Evolutionary conservation across 192 early-diverging fungal genomes (phyloP), one percentile per base, ranked within the genome.

Genomic region (Mycoemilia scoparia): DNA sequence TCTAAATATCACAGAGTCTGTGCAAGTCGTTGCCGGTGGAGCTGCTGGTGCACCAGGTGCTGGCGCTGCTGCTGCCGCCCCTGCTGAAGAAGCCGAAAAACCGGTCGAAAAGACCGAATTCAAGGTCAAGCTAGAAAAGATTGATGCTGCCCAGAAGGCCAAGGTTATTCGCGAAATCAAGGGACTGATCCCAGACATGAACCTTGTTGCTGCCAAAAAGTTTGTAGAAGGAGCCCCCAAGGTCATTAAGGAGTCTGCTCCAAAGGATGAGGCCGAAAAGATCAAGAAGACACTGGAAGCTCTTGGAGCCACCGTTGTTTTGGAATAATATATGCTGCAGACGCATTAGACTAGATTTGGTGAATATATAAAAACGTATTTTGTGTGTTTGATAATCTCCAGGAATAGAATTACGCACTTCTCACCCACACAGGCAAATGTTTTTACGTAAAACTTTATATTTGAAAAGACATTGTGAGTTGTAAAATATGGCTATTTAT

Each of bases 121-220:
- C 70, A 87, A 71, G 51, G 82, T 97, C 41, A 97, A 80, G 67
- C 73, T 97, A 21, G 86, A 88, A 41, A 88, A 87, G 76, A 79
- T 91, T 39, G 86, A 93, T 46, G 77, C 87, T 15, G 75, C 80
- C 15, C 60, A 81, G 38, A 97, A 97, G 66, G 87, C 93, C 44
- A 97, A 97, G 72, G 74, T 97, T 30, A 97, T 97, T 46, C 77
- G 84, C 57, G 93, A 97, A 66, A 87, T 97, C 43, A 95, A 95
- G 73, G 79, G 72, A 52, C 51, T 97, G 40, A 55, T 87, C 4
- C 86, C 87, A 13, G 85, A 86, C 35, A 80, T 86, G 41, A 95
- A 86, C 69, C 60, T 97, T 60, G 86, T 97, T 13, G 93, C 91
- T 50, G 93, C 93, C 49, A 97, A 97, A 73, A 97, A 97, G 71